These are phyloP conservation scores for Kodamaea plutei DNA, from an alignment of 1,139 yeast genomes.

Conservation along the genomic window DNA sequence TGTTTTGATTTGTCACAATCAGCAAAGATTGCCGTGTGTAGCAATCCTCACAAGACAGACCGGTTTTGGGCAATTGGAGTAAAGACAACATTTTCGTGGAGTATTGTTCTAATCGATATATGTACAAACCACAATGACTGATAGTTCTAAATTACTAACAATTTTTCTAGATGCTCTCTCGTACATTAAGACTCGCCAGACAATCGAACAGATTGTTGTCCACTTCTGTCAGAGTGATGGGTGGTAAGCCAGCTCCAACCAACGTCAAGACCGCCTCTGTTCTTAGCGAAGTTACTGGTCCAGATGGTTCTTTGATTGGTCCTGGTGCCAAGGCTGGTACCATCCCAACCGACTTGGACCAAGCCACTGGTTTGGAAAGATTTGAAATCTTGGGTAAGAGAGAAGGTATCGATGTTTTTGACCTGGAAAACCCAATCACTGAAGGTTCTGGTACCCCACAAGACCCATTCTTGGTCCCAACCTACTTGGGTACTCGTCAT, in stretches of 20 bases:
- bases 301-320: constrained; percentile 74
- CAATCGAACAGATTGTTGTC: constrained; percentile 40
- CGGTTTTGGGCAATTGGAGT: too few relatives aligned
- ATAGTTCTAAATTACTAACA: too few relatives aligned
- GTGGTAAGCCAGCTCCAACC: constrained; percentile 17
- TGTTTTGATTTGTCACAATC: too few relatives aligned
- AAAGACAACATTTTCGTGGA: too few relatives aligned
- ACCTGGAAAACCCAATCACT: constrained; percentile 80
- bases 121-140: too few relatives aligned
- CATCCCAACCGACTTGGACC: constrained; percentile 91
- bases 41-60: too few relatives aligned
- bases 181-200: constrained; percentile 38
- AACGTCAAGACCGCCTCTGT: constrained; percentile 55
- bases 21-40: too few relatives aligned
- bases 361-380: constrained; percentile 98
- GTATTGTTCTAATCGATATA: too few relatives aligned
- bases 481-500: constrained; percentile 89
- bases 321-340: constrained; percentile 81
- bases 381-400: constrained; percentile 89
- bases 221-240: constrained; percentile 31
- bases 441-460: constrained; percentile 79
- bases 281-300: constrained; percentile 77
- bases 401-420: constrained; percentile 96
- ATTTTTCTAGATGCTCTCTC: constrained; percentile 38
- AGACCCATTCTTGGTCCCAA: constrained; percentile 86